Evolutionary conservation across 129 eudicot genomes (phyloP), one percentile per base, ranked within the genome.

Genomic region (Cynara cardunculus): DNA sequence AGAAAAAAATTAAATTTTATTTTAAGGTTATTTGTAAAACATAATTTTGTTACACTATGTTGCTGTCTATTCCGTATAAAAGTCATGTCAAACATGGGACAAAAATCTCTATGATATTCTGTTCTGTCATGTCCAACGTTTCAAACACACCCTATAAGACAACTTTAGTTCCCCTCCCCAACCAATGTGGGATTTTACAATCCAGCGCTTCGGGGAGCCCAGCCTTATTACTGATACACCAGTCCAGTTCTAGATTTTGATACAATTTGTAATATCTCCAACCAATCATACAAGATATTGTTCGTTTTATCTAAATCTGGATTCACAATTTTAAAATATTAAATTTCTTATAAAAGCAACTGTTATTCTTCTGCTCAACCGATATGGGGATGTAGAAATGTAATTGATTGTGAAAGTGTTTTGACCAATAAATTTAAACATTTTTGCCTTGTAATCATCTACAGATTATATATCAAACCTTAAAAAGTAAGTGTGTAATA

Each of bases 401-500:
- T 18, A 56, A 18, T 56, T n/a, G 24, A 56, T 56, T 56, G 10
- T 6, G 24, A 56, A n/a, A 53, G 5, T 53, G 6, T 53, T 14
- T 14, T 53, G 22, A 53, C 64, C 64, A 53, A 46, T 37, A 9
- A 18, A 49, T 10, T 12, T 14, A 3, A 56, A 5, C 24, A 56
- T 56, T 5, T 49, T 16, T 49, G 62, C 22, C 16, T 49, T 8
- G 3, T 16, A 18, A 56, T 56, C 1, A 75, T 8, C 21, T n/a
- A 39, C 27, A 16, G 18, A 69, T 62, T 18, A 24, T 73, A 62
- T 65, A 62, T 81, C 22, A 82, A 16, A 82, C 73, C 75, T 67
- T 18, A 75, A 73, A 34, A 88, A 86, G 87, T 76, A 80, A 86
- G 73, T 69, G 80, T 74, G 81, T 46, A 72, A 69, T 68, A 62